Conservation (phyloP, 345 rosid genomes). For the Aethionema arabicum region DNA sequence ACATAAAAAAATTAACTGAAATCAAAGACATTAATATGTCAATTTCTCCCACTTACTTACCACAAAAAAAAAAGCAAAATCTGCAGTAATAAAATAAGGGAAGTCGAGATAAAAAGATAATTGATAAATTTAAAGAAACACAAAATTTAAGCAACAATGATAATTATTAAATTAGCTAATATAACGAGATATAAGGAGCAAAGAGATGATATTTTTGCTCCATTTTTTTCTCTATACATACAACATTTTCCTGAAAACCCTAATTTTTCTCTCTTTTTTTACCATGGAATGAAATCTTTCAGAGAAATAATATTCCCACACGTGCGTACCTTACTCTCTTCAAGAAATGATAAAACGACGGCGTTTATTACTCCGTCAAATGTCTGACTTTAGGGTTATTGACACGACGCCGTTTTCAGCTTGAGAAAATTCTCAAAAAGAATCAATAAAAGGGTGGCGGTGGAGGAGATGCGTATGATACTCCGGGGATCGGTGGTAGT, state of each 20-base stretch:
- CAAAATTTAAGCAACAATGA: slow-evolving; percentile 12
- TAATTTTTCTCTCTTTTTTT: slow-evolving; percentile 1
- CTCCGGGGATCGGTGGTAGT: slow-evolving; percentile 72
- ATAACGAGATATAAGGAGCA: slow-evolving; percentile 24
- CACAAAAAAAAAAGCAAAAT: background rate
- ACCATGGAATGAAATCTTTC: background rate
- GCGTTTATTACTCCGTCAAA: slow-evolving; percentile 4
- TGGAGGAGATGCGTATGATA: slow-evolving; percentile 93
- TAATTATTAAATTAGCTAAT: slow-evolving; percentile 20
- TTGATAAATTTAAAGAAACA: background rate
- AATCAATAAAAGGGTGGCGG: slow-evolving; percentile 96
- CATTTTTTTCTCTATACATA: slow-evolving; percentile 21
- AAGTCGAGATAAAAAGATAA: slow-evolving; percentile 16
- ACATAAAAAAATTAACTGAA: too few relatives aligned
- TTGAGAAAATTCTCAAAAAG: slow-evolving; percentile 38
- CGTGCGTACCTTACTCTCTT: background rate
- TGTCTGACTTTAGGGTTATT: background rate
- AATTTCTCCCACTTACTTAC: too few relatives aligned
- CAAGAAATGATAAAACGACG: slow-evolving; percentile 21
- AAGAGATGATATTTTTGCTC: slow-evolving; percentile 26
- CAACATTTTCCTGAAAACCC: slow-evolving; percentile 10
- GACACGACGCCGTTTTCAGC: slow-evolving; percentile 27
- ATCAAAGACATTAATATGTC: too few relatives aligned
- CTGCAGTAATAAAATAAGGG: background rate
- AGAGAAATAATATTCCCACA: slow-evolving; percentile 1